Conservation (phyloP, 2,329 filamentous ascomycete species). For the Fusarium mundagurra region DNA sequence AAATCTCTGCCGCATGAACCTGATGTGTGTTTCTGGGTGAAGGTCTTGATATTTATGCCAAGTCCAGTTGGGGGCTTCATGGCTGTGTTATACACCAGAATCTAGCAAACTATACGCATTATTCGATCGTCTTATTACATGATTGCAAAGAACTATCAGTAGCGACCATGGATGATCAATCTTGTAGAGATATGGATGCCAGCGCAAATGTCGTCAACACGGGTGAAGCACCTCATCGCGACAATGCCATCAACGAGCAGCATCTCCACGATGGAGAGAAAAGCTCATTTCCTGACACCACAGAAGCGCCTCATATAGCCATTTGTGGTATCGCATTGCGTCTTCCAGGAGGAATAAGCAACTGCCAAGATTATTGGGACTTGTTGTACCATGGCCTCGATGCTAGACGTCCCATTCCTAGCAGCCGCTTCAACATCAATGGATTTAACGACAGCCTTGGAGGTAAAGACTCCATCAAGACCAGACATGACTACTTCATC, state of each 20-base stretch:
- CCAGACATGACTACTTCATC: conserved; percentile 1
- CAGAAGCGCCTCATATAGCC: neutral
- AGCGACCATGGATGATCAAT: neutral
- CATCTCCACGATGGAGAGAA: neutral
- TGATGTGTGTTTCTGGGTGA: too few relatives aligned
- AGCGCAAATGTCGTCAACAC: neutral
- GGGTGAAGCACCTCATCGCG: neutral
- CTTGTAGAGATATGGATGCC: neutral
- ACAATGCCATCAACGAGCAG: neutral
- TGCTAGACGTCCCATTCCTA: neutral
- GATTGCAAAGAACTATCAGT: neutral
- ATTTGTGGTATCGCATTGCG: conserved; percentile 7
- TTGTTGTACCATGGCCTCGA: neutral
- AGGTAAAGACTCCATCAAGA: neutral
- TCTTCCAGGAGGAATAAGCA: conserved; percentile 2
- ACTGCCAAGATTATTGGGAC: neutral
- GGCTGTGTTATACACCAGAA: neutral
- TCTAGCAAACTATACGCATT: neutral
- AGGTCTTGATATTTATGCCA: neutral
- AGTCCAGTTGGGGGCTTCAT: neutral
- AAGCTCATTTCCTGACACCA: neutral
- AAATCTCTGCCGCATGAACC: neutral
- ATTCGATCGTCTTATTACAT: neutral
- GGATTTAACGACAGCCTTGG: conserved; percentile 1
- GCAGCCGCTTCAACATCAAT: neutral